phyloP scores from a whole-genome alignment of 352 stramenopile genomes.

The Aphanomyces euteiches region DNA sequence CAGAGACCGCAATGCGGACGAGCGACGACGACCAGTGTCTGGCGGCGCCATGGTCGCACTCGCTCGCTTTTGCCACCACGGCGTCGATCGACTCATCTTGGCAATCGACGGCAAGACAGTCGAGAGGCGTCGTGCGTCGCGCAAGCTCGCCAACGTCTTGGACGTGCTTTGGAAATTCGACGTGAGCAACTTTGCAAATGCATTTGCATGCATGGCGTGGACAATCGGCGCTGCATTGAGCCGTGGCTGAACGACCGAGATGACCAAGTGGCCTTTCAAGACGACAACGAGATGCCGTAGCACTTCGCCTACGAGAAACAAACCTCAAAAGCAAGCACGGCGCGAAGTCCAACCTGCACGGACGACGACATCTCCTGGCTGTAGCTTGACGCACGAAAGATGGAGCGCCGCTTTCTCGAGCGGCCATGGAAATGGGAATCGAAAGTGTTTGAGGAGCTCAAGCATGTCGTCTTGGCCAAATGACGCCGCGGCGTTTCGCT shows the following conservation, averaged over 20 bases:
- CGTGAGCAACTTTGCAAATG: conserved; percentile 18
- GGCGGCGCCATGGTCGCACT: neutral
- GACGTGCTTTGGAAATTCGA: conserved; percentile 29
- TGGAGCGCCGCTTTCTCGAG: neutral
- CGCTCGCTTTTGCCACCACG: conserved; percentile 6
- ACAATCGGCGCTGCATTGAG: neutral
- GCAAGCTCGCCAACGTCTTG: conserved; percentile 19
- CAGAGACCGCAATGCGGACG: neutral
- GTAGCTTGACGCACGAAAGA: neutral
- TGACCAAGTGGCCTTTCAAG: neutral
- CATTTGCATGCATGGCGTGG: neutral
- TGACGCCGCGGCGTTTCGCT: too few relatives aligned
- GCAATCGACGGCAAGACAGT: conserved; percentile 18
- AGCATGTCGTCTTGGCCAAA: neutral
- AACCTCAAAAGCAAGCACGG: neutral
- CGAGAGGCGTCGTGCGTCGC: conserved; percentile 18
- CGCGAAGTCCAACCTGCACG: neutral
- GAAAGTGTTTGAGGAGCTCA: neutral
- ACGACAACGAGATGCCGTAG: conserved; percentile 1
- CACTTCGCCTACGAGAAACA: neutral
- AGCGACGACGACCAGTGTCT: neutral
- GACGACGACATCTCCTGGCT: conserved; percentile 7
- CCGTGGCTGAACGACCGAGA: neutral
- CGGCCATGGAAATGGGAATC: neutral
- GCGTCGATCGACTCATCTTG: conserved; percentile 8